Conservation (phyloP, 371 early-diverging fungal species). For the Capillidium rhysosporum region DNA sequence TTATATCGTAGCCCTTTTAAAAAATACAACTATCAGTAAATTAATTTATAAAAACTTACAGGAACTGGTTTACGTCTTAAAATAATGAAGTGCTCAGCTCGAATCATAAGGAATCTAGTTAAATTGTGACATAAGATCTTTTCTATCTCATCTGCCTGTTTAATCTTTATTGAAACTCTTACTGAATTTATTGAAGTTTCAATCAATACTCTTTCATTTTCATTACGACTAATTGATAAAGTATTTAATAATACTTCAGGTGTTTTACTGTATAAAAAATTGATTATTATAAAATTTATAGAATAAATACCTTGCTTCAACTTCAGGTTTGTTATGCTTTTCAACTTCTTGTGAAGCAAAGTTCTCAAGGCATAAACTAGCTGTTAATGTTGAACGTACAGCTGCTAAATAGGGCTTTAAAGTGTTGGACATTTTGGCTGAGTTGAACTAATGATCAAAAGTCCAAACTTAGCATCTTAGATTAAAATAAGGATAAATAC, state of each 20-base stretch:
- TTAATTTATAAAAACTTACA: constrained; percentile 18
- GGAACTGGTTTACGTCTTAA: constrained; percentile 77
- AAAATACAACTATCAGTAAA: neutral
- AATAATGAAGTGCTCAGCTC: constrained; percentile 92
- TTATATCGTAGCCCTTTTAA: constrained; percentile 78
- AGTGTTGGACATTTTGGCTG: constrained; percentile 56
- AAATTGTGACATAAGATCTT: constrained; percentile 88
- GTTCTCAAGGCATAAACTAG: constrained; percentile 88
- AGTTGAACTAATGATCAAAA: no score
- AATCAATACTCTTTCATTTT: constrained; percentile 84
- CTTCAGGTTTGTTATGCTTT: constrained; percentile 93
- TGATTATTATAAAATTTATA: neutral
- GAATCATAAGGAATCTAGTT: constrained; percentile 86
- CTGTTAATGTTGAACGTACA: constrained; percentile 82
- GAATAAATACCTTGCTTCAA: constrained; percentile 62
- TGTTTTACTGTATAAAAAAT: constrained; percentile 24
- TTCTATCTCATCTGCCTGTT: constrained; percentile 96
- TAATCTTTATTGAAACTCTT: constrained; percentile 86
- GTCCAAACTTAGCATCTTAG: no score
- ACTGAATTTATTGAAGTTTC: constrained; percentile 88
- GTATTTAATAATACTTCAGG: constrained; percentile 79
- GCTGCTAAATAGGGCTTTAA: constrained; percentile 89
- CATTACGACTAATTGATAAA: constrained; percentile 75
- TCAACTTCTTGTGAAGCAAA: constrained; percentile 94
- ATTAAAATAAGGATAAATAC: no score